phyloP scores from a whole-genome alignment of 2,329 filamentous ascomycete genomes.

The Geosmithia flava region DNA sequence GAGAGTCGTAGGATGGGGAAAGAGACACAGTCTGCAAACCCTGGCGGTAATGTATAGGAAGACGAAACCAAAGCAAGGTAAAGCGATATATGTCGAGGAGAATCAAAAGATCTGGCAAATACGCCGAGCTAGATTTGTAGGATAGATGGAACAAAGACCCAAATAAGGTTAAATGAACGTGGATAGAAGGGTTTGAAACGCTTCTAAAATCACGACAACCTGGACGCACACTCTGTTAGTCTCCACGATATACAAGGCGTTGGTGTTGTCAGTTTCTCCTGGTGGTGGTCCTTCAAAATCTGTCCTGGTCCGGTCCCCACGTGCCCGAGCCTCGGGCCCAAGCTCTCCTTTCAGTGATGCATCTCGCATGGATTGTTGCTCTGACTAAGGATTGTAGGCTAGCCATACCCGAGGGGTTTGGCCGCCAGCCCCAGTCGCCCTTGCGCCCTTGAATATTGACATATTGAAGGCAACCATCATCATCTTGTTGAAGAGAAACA shows the following conservation, averaged over 20 bases:
- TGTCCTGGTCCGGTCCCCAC: too few relatives aligned
- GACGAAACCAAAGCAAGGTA: background rate
- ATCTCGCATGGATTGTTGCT: too few relatives aligned
- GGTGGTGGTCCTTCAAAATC: too few relatives aligned
- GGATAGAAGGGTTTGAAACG: conserved; percentile 22
- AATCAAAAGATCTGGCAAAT: background rate
- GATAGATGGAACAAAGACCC: conserved; percentile 18
- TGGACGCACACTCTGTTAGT: conserved; percentile 7
- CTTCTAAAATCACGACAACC: conserved; percentile 28
- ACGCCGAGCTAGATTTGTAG: conserved; percentile 10
- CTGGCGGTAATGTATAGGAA: background rate
- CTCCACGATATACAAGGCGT: background rate
- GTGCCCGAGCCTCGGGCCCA: too few relatives aligned
- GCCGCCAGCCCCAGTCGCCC: too few relatives aligned
- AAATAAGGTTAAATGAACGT: conserved; percentile 25
- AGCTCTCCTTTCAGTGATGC: too few relatives aligned
- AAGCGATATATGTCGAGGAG: conserved; percentile 1
- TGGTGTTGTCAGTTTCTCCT: too few relatives aligned
- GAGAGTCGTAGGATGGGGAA: background rate
- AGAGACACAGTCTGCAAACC: background rate
- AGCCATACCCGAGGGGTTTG: too few relatives aligned
- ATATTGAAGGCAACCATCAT: too few relatives aligned
- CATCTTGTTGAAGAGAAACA: too few relatives aligned
- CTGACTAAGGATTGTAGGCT: too few relatives aligned
- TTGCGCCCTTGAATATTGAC: too few relatives aligned